phyloP scores from a whole-genome alignment of 208 protist genomes.

The Acanthamoeba royreba region DNA sequence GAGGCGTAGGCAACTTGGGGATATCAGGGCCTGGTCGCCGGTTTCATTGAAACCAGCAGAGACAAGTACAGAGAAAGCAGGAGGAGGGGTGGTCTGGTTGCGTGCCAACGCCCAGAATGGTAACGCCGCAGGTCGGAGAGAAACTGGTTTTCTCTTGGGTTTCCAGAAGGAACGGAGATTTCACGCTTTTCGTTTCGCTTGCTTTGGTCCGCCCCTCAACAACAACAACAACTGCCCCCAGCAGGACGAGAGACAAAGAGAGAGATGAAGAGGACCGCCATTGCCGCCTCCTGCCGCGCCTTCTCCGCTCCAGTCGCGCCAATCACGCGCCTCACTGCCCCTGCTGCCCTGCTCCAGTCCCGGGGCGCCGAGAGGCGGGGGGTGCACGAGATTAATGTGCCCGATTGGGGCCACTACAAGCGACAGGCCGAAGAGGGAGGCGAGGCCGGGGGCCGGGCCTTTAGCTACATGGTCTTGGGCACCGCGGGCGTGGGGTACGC shows the following conservation, averaged over 20 bases:
- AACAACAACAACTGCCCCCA: no score
- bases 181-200: no score
- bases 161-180: no score
- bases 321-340: background rate
- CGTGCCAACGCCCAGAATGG: no score
- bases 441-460: constrained; percentile 61
- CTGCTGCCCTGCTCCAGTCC: background rate
- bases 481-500: constrained; percentile 56
- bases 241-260: no score
- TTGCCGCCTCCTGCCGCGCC: background rate
- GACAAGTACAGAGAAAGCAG: background rate
- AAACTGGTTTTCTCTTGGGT: no score
- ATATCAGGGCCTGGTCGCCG: background rate
- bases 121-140: no score
- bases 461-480: constrained; percentile 73
- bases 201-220: no score
- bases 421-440: background rate
- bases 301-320: background rate
- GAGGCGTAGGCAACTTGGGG: background rate
- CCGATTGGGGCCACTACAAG: background rate
- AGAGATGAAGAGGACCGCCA: background rate
- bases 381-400: background rate
- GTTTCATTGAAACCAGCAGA: background rate
- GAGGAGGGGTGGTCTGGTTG: no score
- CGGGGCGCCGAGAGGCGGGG: background rate